These are phyloP conservation scores for Neocucurbitaria cava DNA, from an alignment of 2,329 filamentous ascomycete genomes.

Conservation along the genomic window DNA sequence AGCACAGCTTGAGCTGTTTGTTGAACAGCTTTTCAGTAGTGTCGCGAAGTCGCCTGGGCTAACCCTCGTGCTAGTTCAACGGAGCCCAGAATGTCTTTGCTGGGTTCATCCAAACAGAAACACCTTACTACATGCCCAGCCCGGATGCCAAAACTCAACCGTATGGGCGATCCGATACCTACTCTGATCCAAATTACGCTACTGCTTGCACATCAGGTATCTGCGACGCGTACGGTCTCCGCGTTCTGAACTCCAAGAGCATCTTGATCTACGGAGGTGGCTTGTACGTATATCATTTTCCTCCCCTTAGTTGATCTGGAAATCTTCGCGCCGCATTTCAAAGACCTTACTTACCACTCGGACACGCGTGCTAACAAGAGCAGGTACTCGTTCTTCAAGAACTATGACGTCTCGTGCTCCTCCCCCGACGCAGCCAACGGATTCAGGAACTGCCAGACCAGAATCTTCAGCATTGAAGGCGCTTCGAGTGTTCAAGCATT, in stretches of 20 bases:
- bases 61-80: conserved; percentile 54
- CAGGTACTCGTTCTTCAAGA: conserved; percentile 68
- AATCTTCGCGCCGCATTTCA: background rate
- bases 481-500: conserved; percentile 52
- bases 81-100: conserved; percentile 82
- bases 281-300: conserved; percentile 50
- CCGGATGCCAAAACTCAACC: conserved; percentile 71
- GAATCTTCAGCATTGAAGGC: conserved; percentile 59
- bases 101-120: conserved; percentile 87
- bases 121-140: conserved; percentile 83
- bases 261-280: conserved; percentile 70
- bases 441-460: conserved; percentile 55
- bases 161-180: conserved; percentile 62
- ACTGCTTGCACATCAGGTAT: conserved; percentile 36
- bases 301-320: background rate
- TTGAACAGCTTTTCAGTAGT: background rate
- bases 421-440: conserved; percentile 35
- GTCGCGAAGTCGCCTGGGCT: background rate
- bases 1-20: background rate
- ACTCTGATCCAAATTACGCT: conserved; percentile 73
- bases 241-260: conserved; percentile 64
- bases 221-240: conserved; percentile 66
- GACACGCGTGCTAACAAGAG: background rate
- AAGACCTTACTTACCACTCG: too few relatives aligned
- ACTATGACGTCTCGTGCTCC: conserved; percentile 59